Evolutionary conservation across 331 rosid genomes (phyloP).

Genomic region (Pyracantha coccinea): DNA sequence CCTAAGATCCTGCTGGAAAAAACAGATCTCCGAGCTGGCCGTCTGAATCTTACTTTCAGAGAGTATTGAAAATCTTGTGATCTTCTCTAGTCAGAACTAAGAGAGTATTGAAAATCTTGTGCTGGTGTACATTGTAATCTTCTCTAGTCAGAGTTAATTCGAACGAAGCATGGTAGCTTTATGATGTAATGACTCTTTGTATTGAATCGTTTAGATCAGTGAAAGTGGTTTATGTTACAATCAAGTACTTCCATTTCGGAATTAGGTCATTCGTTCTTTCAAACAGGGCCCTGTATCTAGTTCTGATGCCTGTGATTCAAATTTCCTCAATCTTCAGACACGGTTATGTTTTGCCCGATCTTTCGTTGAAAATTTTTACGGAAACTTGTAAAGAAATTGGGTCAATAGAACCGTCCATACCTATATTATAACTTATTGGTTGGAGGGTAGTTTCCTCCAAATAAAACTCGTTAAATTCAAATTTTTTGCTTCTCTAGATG

Average conservation of each 20-base stretch:
- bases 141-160: not conserved
- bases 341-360: not conserved
- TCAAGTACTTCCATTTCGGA: not conserved
- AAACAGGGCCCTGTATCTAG: not conserved
- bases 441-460: not conserved
- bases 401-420: not conserved
- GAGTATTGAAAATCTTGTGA: slow-evolving; percentile 24
- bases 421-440: not conserved
- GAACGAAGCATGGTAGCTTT: not conserved
- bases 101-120: slow-evolving; percentile 32
- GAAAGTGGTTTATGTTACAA: not conserved
- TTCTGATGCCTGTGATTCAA: not conserved
- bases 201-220: not conserved
- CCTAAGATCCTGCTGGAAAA: slow-evolving; percentile 32
- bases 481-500: too few relatives aligned
- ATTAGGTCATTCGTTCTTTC: not conserved
- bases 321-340: not conserved
- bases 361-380: not conserved
- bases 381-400: not conserved
- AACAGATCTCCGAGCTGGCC: slow-evolving; percentile 52
- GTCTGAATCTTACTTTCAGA: slow-evolving; percentile 77
- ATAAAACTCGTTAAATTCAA: not conserved
- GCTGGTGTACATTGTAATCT: not conserved
- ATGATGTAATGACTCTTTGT: not conserved
- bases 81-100: not conserved